Base-by-base conservation (phyloP, 2,329 filamentous ascomycete genomes). In the Dactylellina sp. region DNA sequence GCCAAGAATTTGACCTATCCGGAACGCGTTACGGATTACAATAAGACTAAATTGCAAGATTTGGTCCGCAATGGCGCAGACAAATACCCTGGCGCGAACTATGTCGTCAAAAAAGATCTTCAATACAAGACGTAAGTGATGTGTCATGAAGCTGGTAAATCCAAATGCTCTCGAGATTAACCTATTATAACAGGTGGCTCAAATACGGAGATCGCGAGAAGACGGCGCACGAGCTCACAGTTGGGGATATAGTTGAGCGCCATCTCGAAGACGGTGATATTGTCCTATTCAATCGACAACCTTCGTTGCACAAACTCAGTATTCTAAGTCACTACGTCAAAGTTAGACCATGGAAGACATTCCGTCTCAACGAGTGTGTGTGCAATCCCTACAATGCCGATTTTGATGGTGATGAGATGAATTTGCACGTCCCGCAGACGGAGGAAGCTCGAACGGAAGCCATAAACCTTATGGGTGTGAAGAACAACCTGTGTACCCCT, bases 401-500 rank as follows among this genome's bases (percentile, higher is more conserved):
- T 86, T 99, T 99, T 78, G 95, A 99, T 79, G 95, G 95, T 72
- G 95, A 99, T 78, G 95, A 99, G 81, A 99, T 99, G 95, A 99
- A 99, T 78, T 83, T 99, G 52, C 95, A 99, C 82, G 93, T 99
- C 14, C 95, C 95, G 1, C 95, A 99, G 80, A 98, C 95, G 0
- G 95, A 99, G 83, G 95, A 99, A 82, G 94, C 95, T 9, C 88
- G 95, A 66, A 92, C 94, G 1, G 95, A 99, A 82, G 95, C 95
- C 0, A 96, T 96, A 79, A 93, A 94, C 77, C 84, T 99, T 52
- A 99, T 99, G 95, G 95, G 95, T 44, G 93, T 99, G 64, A 97
- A 97, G 82, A 89, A 98, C 84, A 99, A 99, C 80, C 82, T 99
- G 70, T 91, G 91, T 2, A 99, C 95, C 0, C 95, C 95, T 0